Percentiles rank a stretch among this genome's conserved stretches.
phyloP scores from a whole-genome alignment of 768 basidiomycete species.

The Leucocoprinus sp. region DNA sequence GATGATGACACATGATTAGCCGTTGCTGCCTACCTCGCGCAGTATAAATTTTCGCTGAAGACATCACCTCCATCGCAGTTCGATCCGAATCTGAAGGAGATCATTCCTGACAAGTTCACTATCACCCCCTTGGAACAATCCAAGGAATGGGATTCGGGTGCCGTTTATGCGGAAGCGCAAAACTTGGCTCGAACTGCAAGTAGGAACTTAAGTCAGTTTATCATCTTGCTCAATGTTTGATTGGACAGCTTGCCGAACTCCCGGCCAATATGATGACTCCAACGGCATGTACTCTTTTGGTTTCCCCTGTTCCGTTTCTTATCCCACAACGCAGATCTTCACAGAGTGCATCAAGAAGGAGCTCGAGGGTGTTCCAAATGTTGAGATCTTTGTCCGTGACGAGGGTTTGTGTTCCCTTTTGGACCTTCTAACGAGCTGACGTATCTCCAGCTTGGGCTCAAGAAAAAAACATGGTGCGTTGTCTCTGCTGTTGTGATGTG shows the following conservation, averaged over 20 bases:
- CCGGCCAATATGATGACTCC: slow-evolving; percentile 86
- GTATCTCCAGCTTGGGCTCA: slow-evolving; percentile 61
- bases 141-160: slow-evolving; percentile 65
- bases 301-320: not conserved
- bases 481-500: not conserved
- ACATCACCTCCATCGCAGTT: slow-evolving; percentile 60
- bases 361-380: slow-evolving; percentile 58
- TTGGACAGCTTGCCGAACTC: slow-evolving; percentile 64
- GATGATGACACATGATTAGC: slow-evolving; percentile 31
- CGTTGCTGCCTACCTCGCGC: slow-evolving; percentile 68
- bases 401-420: slow-evolving; percentile 39
- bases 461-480: slow-evolving; percentile 69
- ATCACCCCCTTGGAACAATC: slow-evolving; percentile 40
- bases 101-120: slow-evolving; percentile 40
- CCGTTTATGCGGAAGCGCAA: slow-evolving; percentile 67
- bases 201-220: not conserved
- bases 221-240: not conserved
- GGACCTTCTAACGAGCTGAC: slow-evolving; percentile 2
- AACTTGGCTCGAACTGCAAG: slow-evolving; percentile 72
- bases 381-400: slow-evolving; percentile 64
- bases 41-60: slow-evolving; percentile 73
- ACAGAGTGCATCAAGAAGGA: slow-evolving; percentile 60
- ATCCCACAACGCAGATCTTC: slow-evolving; percentile 40
- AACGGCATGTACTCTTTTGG: slow-evolving; percentile 38
- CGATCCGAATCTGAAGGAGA: slow-evolving; percentile 49